A percentile compares a stretch with the other conserved stretches of the same genome.
These are phyloP conservation scores for Termitomyces sp. DNA, from an alignment of 768 basidiomycete species.

Conservation along the genomic window DNA sequence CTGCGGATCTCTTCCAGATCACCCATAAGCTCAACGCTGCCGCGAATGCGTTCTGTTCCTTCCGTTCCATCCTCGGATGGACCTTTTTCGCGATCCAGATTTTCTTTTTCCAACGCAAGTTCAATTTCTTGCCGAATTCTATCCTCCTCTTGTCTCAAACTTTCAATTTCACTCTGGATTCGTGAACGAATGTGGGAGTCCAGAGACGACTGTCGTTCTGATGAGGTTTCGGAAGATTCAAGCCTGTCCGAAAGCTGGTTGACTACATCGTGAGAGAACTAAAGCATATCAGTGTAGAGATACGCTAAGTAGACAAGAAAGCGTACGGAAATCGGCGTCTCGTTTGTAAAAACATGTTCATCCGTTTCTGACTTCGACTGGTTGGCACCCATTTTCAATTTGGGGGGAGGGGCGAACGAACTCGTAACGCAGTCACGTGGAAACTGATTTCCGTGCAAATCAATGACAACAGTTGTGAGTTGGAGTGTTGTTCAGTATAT, in stretches of 20 bases:
- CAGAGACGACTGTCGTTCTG: constrained; percentile 66
- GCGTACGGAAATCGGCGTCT: constrained; percentile 49
- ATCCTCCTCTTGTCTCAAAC: constrained; percentile 65
- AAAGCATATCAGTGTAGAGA: background rate
- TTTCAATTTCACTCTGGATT: constrained; percentile 63
- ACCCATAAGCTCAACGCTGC: constrained; percentile 56
- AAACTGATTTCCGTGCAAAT: background rate
- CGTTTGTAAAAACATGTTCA: constrained; percentile 52
- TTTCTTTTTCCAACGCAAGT: constrained; percentile 78
- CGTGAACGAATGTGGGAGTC: constrained; percentile 69
- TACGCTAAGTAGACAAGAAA: background rate
- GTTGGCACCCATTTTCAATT: constrained; percentile 56
- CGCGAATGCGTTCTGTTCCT: constrained; percentile 42
- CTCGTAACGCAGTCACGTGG: background rate
- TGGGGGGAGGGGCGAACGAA: background rate
- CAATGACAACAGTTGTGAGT: no score
- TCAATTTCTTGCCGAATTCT: constrained; percentile 69
- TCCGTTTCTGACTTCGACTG: constrained; percentile 57
- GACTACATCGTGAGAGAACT: constrained; percentile 86
- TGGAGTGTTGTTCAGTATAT: no score
- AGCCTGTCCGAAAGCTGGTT: constrained; percentile 67
- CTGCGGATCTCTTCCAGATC: constrained; percentile 71
- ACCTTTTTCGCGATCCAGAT: constrained; percentile 67
- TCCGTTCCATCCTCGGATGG: constrained; percentile 37
- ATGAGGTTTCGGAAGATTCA: constrained; percentile 50